phyloP scores from a whole-genome alignment of 2,329 filamentous ascomycete genomes.

The Sporothrix mexicana region DNA sequence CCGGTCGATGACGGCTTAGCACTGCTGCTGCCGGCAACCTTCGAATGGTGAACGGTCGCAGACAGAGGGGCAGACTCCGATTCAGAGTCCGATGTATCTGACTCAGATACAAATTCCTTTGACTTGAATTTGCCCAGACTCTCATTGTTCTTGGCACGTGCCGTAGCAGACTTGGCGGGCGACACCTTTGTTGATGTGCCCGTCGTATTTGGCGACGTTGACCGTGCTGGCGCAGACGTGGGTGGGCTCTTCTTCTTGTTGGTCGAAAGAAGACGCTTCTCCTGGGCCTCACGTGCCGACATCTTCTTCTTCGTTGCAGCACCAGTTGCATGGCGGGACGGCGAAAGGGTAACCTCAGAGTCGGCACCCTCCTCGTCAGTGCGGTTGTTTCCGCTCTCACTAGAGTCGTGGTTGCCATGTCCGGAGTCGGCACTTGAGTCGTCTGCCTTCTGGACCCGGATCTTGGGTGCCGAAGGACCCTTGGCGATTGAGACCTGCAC shows the following conservation, averaged over 20 bases:
- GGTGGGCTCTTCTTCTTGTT: constrained; percentile 47
- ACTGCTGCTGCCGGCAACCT: constrained; percentile 27
- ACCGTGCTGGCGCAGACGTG: constrained; percentile 25
- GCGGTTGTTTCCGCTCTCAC: constrained; percentile 37
- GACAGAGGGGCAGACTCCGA: constrained; percentile 45
- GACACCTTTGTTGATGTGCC: constrained; percentile 44
- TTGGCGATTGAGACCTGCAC: constrained; percentile 65
- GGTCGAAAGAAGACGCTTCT: constrained; percentile 59
- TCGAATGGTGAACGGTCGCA: constrained; percentile 41
- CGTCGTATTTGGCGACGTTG: constrained; percentile 16
- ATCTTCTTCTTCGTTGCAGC: constrained; percentile 55
- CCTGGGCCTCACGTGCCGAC: constrained; percentile 59
- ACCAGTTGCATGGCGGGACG: constrained; percentile 48
- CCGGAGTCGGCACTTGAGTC: constrained; percentile 48
- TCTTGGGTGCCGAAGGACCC: constrained; percentile 55
- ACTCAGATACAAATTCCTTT: constrained; percentile 62
- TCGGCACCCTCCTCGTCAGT: constrained; percentile 42
- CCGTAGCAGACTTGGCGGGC: constrained; percentile 52
- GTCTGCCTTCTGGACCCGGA: constrained; percentile 58
- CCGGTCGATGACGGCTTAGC: constrained; percentile 27
- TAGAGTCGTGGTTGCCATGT: constrained; percentile 51
- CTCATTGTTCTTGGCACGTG: constrained; percentile 45
- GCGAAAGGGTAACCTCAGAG: constrained; percentile 32
- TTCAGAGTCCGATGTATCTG: constrained; percentile 58
- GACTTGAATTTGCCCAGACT: constrained; percentile 56